Base-by-base conservation (phyloP, 2,329 filamentous ascomycete genomes). In the Botryosphaeria agaves region DNA sequence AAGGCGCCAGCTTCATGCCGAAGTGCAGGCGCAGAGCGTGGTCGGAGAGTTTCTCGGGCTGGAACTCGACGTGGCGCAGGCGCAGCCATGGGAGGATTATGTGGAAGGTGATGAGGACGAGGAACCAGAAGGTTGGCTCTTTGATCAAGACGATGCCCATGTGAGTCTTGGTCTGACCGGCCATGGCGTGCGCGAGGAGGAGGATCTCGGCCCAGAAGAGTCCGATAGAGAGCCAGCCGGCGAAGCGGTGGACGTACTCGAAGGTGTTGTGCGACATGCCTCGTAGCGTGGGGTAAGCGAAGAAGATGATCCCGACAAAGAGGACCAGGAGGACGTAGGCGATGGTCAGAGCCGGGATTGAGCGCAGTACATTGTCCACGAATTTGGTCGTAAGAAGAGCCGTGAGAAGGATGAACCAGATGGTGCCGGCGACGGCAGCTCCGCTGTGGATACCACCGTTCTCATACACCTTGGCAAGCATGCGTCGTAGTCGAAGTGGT, bases 21-120 rank as follows among this genome's bases (percentile, higher is more conserved):
- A 84, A 78, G 45, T 76, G 69, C 14, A 89, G 65, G 24, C 74
- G 69, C 18, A 81, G 57, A 23, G 79, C 80, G 52, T 85, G 80
- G 14, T 64, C 49, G 0, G 80, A 87, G 12, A 89, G 68, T 3
- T 64, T 56, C 44, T 82, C 72, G 6, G 74, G 60, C 14, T 65
- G 56, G 36, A 87, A 76, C 7, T 58, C 55, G 33, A 80, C 72
- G 40, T 69, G 72, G 32, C 78, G 70, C 17, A 89, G 67, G 34
- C 69, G 65, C 3, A 77, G 47, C 80, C 81, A 91, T 1, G 81
- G 78, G 30, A 76, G 71, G 27, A 76, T 58, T 37, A 85, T 64
- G 39, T 75, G 66, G 24, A 62, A 42, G 1, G 78, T 81, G 27
- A 73, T 72, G 27, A 69, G 46, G 16, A 69, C 41, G 12, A 87